Evolutionary conservation across 192 early-diverging fungal species (phyloP), one percentile per base, ranked within the genome.

Genomic region (Coemansia sp.): DNA sequence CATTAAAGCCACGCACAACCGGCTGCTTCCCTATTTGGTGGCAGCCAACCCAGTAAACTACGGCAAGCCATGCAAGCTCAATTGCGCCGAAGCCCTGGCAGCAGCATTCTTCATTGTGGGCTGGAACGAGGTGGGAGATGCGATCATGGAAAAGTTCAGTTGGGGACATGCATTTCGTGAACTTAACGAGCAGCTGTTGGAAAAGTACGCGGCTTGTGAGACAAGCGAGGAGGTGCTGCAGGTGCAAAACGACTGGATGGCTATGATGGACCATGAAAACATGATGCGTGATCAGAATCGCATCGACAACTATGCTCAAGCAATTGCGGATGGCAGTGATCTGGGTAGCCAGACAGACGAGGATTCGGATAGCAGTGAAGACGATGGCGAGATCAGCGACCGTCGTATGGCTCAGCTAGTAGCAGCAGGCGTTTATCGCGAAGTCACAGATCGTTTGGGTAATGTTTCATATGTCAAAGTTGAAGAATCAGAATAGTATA

Each of bases 21-120:
- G 97, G 28, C 81, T 97, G 37, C 84, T 99, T 40, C 97, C 97
- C 0, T 97, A 93, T 50, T 78, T 99, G 50, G 86, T 97, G 9
- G 97, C 97, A 0, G 88, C 94, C 3, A 99, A 99, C 63, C 92
- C 94, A 4, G 94, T 96, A 44, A 99, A 99, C 70, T 98, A 99
- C 73, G 97, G 97, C 19, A 86, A 84, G 52, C 94, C 96, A 15
- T 94, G 87, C 86, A 91, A 92, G 50, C 79, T 99, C 55, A 99
- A 98, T 70, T 98, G 94, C 75, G 97, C 87, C 13, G 97, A 99
- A 68, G 97, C 97, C 1, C 81, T 97, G 61, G 97, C 97, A 10
- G 97, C 94, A 0, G 85, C 85, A 30, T 91, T 94, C 55, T 96
- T 87, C 60, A 93, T 99, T 33, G 85, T 86, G 15, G 95, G 90